phyloP scores from a whole-genome alignment of 2,329 filamentous ascomycete genomes.

The Colletotrichum tropicale region DNA sequence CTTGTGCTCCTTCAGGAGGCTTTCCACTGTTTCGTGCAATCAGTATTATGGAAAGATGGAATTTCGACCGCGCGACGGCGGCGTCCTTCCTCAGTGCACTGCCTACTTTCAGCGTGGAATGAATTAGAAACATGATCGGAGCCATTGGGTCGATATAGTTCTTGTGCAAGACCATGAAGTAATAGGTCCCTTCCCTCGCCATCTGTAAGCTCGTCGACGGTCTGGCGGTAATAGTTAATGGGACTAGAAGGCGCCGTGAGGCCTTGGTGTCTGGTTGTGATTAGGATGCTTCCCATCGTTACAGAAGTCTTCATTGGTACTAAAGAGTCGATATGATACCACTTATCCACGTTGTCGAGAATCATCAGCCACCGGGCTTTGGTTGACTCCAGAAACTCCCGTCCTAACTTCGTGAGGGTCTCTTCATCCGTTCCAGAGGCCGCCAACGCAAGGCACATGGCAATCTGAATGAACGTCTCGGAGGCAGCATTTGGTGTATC shows the following conservation, averaged over 20 bases:
- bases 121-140: not conserved
- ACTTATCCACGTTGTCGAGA: slow-evolving; percentile 23
- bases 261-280: slow-evolving; percentile 16
- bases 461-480: not conserved
- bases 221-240: slow-evolving; percentile 15
- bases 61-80: not conserved
- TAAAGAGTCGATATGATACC: slow-evolving; percentile 20
- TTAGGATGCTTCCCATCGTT: slow-evolving; percentile 17
- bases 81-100: not conserved
- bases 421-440: not conserved
- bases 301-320: slow-evolving; percentile 20
- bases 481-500: not conserved
- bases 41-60: not conserved
- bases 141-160: not conserved
- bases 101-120: not conserved
- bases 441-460: not conserved
- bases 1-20: not conserved
- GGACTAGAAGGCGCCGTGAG: slow-evolving; percentile 13
- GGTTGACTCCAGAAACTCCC: slow-evolving; percentile 19
- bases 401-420: not conserved
- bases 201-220: not conserved
- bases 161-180: not conserved
- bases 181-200: not conserved
- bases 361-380: slow-evolving; percentile 22
- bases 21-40: not conserved